Conservation (phyloP, 192 early-diverging fungal genomes). For the Podila epigama region DNA sequence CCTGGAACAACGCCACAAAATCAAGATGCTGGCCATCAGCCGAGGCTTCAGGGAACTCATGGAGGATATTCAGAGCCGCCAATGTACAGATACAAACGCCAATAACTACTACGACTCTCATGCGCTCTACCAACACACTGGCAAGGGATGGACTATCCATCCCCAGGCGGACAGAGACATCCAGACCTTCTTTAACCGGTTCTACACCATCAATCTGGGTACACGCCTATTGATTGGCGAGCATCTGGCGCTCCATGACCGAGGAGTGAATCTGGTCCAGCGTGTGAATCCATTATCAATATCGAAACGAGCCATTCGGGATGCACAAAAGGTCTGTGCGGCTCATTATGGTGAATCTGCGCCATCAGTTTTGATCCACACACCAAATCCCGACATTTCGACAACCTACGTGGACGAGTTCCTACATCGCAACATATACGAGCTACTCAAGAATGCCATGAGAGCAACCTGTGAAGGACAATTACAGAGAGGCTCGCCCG, state of each 20-base stretch:
- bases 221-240: conserved; percentile 69
- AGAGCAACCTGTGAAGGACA: conserved; percentile 61
- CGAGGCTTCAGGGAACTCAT: conserved; percentile 38
- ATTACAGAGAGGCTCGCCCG: not conserved
- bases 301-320: conserved; percentile 56
- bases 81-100: conserved; percentile 50
- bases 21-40: conserved; percentile 41
- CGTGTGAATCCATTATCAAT: conserved; percentile 62
- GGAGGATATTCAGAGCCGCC: conserved; percentile 30
- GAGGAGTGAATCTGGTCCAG: conserved; percentile 61
- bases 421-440: conserved; percentile 64
- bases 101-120: conserved; percentile 49
- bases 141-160: conserved; percentile 52
- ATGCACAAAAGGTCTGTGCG: conserved; percentile 54
- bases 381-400: conserved; percentile 54
- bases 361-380: conserved; percentile 55
- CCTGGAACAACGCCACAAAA: conserved; percentile 37
- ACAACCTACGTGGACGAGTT: conserved; percentile 66
- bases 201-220: conserved; percentile 67
- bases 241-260: conserved; percentile 63
- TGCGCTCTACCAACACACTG: conserved; percentile 53
- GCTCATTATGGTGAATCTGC: conserved; percentile 55
- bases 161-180: conserved; percentile 56
- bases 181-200: conserved; percentile 63
- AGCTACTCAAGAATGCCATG: conserved; percentile 68